Conservation (phyloP, 1,284 basidiomycete genomes). For the Sanguinoderma infundibulare region DNA sequence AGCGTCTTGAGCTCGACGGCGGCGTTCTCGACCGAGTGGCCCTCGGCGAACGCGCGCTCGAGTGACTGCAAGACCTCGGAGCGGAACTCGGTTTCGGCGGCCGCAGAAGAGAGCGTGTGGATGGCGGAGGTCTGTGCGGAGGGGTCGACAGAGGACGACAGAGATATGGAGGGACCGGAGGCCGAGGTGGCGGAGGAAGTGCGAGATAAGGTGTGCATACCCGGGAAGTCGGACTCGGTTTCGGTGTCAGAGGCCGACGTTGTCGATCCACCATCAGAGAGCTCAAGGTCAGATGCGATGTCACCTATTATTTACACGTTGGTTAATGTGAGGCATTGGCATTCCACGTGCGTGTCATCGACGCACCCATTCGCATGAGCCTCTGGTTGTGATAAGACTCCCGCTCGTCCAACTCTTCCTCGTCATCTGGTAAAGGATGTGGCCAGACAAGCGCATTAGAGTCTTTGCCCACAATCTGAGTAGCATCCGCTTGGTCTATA, state of each 20-base stretch:
- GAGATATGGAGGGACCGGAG: constrained; percentile 37
- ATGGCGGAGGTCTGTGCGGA: constrained; percentile 33
- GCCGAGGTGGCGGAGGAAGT: constrained; percentile 48
- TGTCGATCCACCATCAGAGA: constrained; percentile 61
- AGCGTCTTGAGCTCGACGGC: constrained; percentile 93
- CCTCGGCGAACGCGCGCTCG: constrained; percentile 89
- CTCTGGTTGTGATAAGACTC: constrained; percentile 67
- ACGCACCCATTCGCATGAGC: constrained; percentile 71
- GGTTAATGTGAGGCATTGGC: background rate
- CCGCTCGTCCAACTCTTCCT: constrained; percentile 65
- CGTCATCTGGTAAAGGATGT: constrained; percentile 45
- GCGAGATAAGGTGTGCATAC: constrained; percentile 32
- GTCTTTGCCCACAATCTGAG: constrained; percentile 56
- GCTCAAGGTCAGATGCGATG: constrained; percentile 57
- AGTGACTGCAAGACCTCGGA: constrained; percentile 81
- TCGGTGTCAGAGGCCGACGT: constrained; percentile 43
- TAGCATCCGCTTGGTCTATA: constrained; percentile 48
- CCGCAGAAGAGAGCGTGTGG: constrained; percentile 37
- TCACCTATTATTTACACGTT: constrained; percentile 51
- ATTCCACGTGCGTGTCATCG: background rate
- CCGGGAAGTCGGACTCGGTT: constrained; percentile 39
- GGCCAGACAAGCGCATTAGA: constrained; percentile 80
- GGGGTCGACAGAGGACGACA: constrained; percentile 43
- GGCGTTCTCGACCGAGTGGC: constrained; percentile 90
- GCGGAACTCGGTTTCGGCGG: constrained; percentile 74